phyloP scores from a whole-genome alignment of 495 filamentous ascomycete genomes.

The Talaromyces proteolyticus region DNA sequence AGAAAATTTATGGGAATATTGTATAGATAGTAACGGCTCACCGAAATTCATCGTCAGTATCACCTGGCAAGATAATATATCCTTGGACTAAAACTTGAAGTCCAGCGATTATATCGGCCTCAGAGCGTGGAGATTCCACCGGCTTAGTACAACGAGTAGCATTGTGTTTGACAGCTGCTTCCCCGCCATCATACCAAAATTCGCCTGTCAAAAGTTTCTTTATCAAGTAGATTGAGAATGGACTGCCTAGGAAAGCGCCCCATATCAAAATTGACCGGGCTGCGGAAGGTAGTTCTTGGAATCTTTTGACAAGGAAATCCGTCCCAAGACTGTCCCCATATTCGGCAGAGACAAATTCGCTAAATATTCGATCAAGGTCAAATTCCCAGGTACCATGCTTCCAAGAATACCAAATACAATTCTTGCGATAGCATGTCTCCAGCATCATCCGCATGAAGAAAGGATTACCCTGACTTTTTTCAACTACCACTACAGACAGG shows the following conservation, averaged over 20 bases:
- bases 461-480: conserved; percentile 75
- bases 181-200: conserved; percentile 47
- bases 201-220: conserved; percentile 68
- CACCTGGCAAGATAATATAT: conserved; percentile 67
- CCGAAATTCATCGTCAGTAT: conserved; percentile 69
- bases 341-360: conserved; percentile 68
- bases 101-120: conserved; percentile 59
- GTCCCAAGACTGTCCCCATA: conserved; percentile 74
- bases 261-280: conserved; percentile 78
- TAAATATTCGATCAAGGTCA: conserved; percentile 75
- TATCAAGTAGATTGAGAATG: conserved; percentile 76
- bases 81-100: conserved; percentile 73
- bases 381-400: conserved; percentile 73
- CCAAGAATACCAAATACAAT: conserved; percentile 86
- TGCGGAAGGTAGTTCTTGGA: conserved; percentile 67
- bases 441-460: conserved; percentile 90
- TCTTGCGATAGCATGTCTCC: conserved; percentile 77
- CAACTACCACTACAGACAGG: conserved; percentile 65
- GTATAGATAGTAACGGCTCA: conserved; percentile 14
- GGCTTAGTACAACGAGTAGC: neutral
- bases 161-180: conserved; percentile 17
- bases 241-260: conserved; percentile 72
- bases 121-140: conserved; percentile 29
- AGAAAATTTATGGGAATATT: conserved; percentile 2
- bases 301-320: conserved; percentile 68